Evolutionary conservation across 2,329 filamentous ascomycete genomes (phyloP).

Genomic region (Pseudogymnoascus sp.): DNA sequence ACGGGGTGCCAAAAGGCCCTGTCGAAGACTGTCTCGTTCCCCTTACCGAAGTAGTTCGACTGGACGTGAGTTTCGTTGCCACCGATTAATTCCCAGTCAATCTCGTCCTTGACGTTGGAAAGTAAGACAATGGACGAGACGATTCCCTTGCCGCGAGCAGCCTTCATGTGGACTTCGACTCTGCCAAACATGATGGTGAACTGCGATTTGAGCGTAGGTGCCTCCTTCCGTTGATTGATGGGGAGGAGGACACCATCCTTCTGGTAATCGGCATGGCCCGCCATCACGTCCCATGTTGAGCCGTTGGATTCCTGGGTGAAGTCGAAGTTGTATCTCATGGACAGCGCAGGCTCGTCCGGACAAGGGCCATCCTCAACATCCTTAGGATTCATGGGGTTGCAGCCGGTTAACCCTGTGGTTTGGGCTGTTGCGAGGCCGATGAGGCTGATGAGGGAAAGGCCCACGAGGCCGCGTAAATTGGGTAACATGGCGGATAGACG

Average conservation of each 20-base stretch:
- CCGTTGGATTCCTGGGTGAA: conserved; percentile 55
- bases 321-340: conserved; percentile 51
- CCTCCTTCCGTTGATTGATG: conserved; percentile 61
- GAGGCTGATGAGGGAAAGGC: conserved; percentile 9
- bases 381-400: conserved; percentile 59
- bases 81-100: conserved; percentile 80
- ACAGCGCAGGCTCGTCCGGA: conserved; percentile 62
- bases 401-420: conserved; percentile 54
- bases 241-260: conserved; percentile 62
- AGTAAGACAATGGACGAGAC: conserved; percentile 77
- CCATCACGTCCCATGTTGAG: conserved; percentile 61
- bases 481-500: not conserved
- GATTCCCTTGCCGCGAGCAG: conserved; percentile 65
- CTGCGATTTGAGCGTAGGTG: conserved; percentile 68
- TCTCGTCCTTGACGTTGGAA: conserved; percentile 77
- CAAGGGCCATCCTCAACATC: conserved; percentile 57
- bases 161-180: conserved; percentile 70
- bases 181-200: conserved; percentile 85
- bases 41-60: conserved; percentile 73
- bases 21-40: conserved; percentile 61
- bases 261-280: conserved; percentile 56
- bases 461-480: conserved; percentile 2
- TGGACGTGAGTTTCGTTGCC: conserved; percentile 54
- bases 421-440: conserved; percentile 54
- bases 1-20: conserved; percentile 58